Percentiles rank a stretch among this genome's conserved stretches.
phyloP scores from a whole-genome alignment of 225 moss, liverwort and hornwort species.

The Climacium dendroides region DNA sequence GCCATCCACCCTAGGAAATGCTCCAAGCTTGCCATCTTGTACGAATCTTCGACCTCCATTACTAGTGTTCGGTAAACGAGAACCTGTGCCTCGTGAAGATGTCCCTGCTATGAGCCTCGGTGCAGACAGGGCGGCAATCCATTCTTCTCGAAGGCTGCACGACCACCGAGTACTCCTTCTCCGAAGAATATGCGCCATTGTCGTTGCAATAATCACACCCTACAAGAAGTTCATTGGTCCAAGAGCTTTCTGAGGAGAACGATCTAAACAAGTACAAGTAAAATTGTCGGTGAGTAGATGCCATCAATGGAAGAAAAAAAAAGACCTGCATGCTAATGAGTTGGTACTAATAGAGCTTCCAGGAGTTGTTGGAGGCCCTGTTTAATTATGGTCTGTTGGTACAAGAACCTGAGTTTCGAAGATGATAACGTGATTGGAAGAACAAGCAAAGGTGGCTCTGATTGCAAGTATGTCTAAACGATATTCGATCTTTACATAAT shows the following conservation, averaged over 20 bases:
- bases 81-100: not conserved
- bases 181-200: constrained; percentile 27
- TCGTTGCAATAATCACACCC: constrained; percentile 17
- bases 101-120: not conserved
- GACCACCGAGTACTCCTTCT: constrained; percentile 6
- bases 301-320: not conserved
- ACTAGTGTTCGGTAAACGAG: not conserved
- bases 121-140: not conserved
- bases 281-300: not conserved
- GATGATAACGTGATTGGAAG: not conserved
- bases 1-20: not conserved
- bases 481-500: not conserved
- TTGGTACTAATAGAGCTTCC: not conserved
- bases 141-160: constrained; percentile 8
- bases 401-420: not conserved
- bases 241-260: not conserved
- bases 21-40: not conserved
- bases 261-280: not conserved
- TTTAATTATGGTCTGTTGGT: not conserved
- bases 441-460: not conserved
- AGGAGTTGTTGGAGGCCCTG: not conserved
- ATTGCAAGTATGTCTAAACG: not conserved
- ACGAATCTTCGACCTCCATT: not conserved
- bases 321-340: not conserved
- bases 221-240: not conserved